phyloP scores from a whole-genome alignment of 2,329 filamentous ascomycete species.

The Zasmidium citrigriseum region DNA sequence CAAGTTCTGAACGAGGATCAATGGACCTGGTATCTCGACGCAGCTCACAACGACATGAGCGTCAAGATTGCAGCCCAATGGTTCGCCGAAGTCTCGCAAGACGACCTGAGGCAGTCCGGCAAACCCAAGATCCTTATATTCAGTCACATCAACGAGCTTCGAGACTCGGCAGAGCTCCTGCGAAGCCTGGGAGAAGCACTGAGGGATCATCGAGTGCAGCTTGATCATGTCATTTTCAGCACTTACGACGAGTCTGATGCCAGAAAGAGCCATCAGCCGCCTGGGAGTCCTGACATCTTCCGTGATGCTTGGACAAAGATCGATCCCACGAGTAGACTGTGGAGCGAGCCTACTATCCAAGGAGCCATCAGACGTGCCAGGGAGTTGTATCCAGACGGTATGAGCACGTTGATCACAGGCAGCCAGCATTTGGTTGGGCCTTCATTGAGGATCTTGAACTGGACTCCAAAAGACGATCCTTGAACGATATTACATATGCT shows the following conservation, averaged over 20 bases:
- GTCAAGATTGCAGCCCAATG: conserved; percentile 40
- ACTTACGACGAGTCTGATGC: conserved; percentile 22
- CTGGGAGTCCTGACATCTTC: conserved; percentile 6
- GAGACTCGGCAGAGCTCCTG: conserved; percentile 22
- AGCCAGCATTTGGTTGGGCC: conserved; percentile 23
- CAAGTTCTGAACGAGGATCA: conserved; percentile 15
- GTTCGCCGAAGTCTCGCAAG: conserved; percentile 32
- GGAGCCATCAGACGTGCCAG: conserved; percentile 14
- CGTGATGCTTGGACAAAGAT: conserved; percentile 7
- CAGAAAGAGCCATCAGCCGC: background rate
- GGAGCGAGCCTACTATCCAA: conserved; percentile 19
- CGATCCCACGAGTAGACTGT: conserved; percentile 3
- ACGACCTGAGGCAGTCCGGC: background rate
- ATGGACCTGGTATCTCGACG: conserved; percentile 44
- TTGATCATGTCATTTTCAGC: conserved; percentile 29
- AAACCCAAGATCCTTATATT: conserved; percentile 23
- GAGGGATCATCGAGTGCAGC: conserved; percentile 4
- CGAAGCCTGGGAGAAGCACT: conserved; percentile 19
- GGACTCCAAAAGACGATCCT: conserved; percentile 9
- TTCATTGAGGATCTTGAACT: conserved; percentile 12
- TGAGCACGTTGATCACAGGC: conserved; percentile 19
- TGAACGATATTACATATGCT: no score
- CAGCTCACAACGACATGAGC: conserved; percentile 47
- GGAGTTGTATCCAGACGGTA: background rate
- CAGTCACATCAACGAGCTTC: conserved; percentile 29